Base-by-base conservation (phyloP, 345 rosid species). In the Diplotaxis tenuifolia region DNA sequence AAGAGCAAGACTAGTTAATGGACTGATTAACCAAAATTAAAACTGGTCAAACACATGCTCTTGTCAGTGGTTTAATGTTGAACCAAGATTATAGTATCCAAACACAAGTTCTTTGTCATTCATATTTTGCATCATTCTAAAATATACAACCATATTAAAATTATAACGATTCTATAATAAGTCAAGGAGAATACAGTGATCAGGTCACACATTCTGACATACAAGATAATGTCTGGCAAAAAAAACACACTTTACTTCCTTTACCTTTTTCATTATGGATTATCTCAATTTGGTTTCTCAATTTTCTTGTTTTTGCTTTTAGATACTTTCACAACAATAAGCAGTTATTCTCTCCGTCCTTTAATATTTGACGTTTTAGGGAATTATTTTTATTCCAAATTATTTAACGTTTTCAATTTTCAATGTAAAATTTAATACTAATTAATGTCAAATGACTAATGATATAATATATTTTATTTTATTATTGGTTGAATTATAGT, bases 231-330 rank as follows among this genome's bases (percentile, higher is more conserved):
- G 11, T 70, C 31, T n/a, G 16, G 6, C 3, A 52, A 28, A 12
- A 40, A 1, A 40, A 3, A 12, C 58, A 28, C 47, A n/a, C n/a
- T n/a, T n/a, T n/a, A n/a, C n/a, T n/a, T n/a, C n/a, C n/a, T n/a
- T n/a, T n/a, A n/a, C n/a, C n/a, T n/a, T n/a, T 71, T 60, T 58
- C 20, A 14, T 47, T 55, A 3, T 15, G 20, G 3, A 7, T 20
- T 29, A 29, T 29, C 40, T 34, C 1, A 7, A 9, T 70, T 65
- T 34, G 11, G 52, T 71, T 71, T n/a, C n/a, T 36, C 34, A 60
- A 10, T 52, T 32, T 15, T 34, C 38, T 62, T 72, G 38, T 23
- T 21, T 58, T 42, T 70, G 42, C 47, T 40, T 70, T 58, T 18
- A 7, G 34, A 34, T 34, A 2, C 1, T 8, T 34, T 34, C 12